A percentile compares a stretch with the other conserved stretches of the same genome.
Conservation (phyloP, 148 eudicot genomes). For the Dianthus caryophyllus region DNA sequence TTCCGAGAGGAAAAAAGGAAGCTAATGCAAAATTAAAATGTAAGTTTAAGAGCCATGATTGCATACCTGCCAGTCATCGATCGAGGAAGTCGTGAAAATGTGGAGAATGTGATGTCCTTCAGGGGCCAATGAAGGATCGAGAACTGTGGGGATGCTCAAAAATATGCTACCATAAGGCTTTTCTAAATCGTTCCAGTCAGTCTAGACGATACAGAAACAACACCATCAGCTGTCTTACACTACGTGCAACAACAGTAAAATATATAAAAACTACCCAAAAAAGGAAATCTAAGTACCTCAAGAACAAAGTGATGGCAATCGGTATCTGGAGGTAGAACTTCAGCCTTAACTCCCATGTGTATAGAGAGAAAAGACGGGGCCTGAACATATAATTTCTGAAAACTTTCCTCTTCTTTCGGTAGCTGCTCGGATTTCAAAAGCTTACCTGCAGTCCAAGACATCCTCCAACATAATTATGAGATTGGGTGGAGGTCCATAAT, state of each 20-base stretch:
- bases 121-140: conserved; percentile 91
- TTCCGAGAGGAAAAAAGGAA: conserved; percentile 1
- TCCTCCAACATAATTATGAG: conserved; percentile 5
- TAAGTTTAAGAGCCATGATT: conserved; percentile 5
- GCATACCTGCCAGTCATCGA: conserved; percentile 89
- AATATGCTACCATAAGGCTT: conserved; percentile 86
- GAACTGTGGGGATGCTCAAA: conserved; percentile 96
- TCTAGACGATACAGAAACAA: conserved; percentile 35
- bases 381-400: conserved; percentile 79
- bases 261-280: background rate
- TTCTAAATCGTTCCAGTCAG: conserved; percentile 75
- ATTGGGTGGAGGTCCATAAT: no score
- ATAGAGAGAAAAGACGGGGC: conserved; percentile 98
- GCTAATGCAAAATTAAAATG: background rate
- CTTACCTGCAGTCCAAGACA: conserved; percentile 48
- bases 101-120: conserved; percentile 87
- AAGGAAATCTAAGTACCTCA: conserved; percentile 56
- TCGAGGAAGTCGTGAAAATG: conserved; percentile 81
- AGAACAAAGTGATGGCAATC: conserved; percentile 98
- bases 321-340: conserved; percentile 74
- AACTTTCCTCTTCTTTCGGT: conserved; percentile 81
- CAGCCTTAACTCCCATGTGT: conserved; percentile 92
- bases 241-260: background rate
- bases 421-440: conserved; percentile 67
- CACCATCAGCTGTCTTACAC: background rate